These are phyloP conservation scores for Phaseolus lunatus DNA, from an alignment of 306 rosid genomes.

Conservation along the genomic window DNA sequence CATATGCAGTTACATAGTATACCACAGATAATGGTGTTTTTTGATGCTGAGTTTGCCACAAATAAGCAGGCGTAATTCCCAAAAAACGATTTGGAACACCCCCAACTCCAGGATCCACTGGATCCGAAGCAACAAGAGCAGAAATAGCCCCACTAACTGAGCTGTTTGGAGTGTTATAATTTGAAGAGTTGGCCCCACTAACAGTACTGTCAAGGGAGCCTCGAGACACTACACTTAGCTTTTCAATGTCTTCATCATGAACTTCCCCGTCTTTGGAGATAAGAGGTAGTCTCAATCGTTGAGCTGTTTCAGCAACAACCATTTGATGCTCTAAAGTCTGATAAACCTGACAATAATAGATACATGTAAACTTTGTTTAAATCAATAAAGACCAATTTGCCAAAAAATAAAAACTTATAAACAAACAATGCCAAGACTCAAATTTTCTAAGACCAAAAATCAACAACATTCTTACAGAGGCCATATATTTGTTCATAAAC, in stretches of 20 bases:
- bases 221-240: conserved; percentile 69
- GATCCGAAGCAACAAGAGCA: conserved; percentile 57
- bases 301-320: conserved; percentile 92
- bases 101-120: conserved; percentile 76
- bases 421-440: not conserved
- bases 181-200: conserved; percentile 59
- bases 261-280: conserved; percentile 92
- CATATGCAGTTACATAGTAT: conserved; percentile 40
- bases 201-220: conserved; percentile 75
- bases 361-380: conserved; percentile 27
- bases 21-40: conserved; percentile 73
- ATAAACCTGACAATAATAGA: conserved; percentile 65
- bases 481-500: not conserved
- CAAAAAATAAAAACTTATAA: conserved; percentile 17
- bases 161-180: conserved; percentile 67
- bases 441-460: conserved; percentile 8
- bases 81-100: conserved; percentile 88
- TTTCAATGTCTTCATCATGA: conserved; percentile 86
- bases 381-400: conserved; percentile 25
- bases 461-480: not conserved
- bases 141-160: conserved; percentile 53
- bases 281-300: conserved; percentile 87
- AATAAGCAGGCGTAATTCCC: conserved; percentile 86
- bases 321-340: conserved; percentile 88
- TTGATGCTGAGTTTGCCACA: conserved; percentile 89